Percentiles rank a stretch among this genome's conserved stretches.
Evolutionary conservation across 306 rosid species (phyloP).

Genomic region (Lathyrus sativus): DNA sequence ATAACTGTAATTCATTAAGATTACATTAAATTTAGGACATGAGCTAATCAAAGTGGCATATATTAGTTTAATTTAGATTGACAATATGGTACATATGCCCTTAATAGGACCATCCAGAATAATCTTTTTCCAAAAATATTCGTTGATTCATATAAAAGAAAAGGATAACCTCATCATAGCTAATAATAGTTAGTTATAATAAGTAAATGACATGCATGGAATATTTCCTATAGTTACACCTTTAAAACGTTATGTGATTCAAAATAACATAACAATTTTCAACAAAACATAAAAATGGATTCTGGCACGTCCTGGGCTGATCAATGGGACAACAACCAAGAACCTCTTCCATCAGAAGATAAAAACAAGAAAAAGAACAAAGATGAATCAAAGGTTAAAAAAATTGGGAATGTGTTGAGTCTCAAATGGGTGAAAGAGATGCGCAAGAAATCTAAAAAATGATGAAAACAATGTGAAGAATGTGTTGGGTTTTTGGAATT

Average conservation of each 20-base stretch:
- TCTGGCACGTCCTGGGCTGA: constrained; percentile 71
- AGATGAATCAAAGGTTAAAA: constrained; percentile 47
- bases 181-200: constrained; percentile 7
- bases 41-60: background rate
- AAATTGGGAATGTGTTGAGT: constrained; percentile 41
- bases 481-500: background rate
- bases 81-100: background rate
- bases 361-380: constrained; percentile 56
- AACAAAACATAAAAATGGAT: constrained; percentile 44
- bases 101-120: constrained; percentile 4
- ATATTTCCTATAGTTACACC: background rate
- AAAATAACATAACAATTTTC: background rate
- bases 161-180: constrained; percentile 7
- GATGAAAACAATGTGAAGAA: background rate
- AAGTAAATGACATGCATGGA: constrained; percentile 5
- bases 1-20: no score
- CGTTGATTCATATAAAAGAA: constrained; percentile 9
- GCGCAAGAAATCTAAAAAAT: constrained; percentile 49
- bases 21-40: no score
- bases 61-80: constrained; percentile 22
- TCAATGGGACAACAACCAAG: constrained; percentile 68
- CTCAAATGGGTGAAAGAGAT: constrained; percentile 69
- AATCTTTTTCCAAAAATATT: constrained; percentile 31
- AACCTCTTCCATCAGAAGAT: constrained; percentile 47
- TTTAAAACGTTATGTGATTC: background rate